Conservation (phyloP, 1,139 yeast genomes). For the Saccharomyces hybrid region DNA sequence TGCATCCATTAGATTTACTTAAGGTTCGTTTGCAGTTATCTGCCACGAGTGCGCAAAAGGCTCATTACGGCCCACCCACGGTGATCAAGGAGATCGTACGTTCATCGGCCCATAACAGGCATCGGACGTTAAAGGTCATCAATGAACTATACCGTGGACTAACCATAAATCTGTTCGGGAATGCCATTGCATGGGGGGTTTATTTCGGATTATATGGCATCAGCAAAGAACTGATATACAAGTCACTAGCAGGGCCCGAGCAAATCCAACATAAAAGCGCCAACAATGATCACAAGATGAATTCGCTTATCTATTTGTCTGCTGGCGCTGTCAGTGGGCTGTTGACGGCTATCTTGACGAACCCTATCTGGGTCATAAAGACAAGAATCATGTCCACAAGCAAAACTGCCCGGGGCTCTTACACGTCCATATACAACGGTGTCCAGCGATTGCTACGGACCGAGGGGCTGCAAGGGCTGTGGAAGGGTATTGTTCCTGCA, state of each 20-base stretch:
- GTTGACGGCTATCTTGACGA: constrained; percentile 67
- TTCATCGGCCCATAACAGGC: constrained; percentile 16
- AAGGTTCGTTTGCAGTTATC: constrained; percentile 67
- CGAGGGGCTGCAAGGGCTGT: constrained; percentile 68
- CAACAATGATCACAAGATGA: constrained; percentile 23
- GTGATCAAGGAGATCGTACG: constrained; percentile 17
- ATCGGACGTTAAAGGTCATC: constrained; percentile 11
- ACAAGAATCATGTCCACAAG: constrained; percentile 73
- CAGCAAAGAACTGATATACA: constrained; percentile 39
- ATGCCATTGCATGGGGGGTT: constrained; percentile 80
- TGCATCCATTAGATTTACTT: constrained; percentile 85
- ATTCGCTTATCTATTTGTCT: constrained; percentile 35
- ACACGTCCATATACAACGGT: constrained; percentile 43
- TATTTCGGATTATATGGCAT: constrained; percentile 69
- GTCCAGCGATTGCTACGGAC: constrained; percentile 35
- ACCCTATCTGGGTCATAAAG: constrained; percentile 95
- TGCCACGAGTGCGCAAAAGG: constrained; percentile 11
- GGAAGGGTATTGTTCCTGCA: constrained; percentile 81
- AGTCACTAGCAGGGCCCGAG: constrained; percentile 3
- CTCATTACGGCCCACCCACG: not conserved
- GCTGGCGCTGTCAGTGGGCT: constrained; percentile 67
- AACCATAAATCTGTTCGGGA: constrained; percentile 73
- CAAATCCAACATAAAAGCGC: not conserved
- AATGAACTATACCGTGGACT: constrained; percentile 65
- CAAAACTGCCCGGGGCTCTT: constrained; percentile 40